Conservation (phyloP, 352 stramenopile genomes). For the Aphanomyces invadans region DNA sequence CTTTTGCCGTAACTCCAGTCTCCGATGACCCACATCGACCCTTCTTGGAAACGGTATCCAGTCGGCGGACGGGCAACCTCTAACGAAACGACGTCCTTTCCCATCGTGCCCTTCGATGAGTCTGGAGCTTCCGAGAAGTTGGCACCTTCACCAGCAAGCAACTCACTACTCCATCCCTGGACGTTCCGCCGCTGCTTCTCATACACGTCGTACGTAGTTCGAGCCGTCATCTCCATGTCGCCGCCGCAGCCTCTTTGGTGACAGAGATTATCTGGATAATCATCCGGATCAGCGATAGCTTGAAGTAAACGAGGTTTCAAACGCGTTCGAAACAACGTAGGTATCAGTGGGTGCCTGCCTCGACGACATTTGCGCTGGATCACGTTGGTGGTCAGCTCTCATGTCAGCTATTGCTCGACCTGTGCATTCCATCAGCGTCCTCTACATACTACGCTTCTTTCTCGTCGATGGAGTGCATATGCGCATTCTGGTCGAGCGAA, state of each 20-base stretch:
- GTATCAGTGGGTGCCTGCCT: too few species aligned
- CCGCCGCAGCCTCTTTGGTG: background rate
- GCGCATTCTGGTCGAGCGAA: too few species aligned
- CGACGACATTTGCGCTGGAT: too few species aligned
- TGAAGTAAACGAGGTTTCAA: background rate
- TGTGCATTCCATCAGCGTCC: too few species aligned
- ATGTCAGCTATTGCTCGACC: too few species aligned
- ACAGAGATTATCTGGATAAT: background rate
- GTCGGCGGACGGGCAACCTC: slow-evolving; percentile 1
- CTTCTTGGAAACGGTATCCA: slow-evolving; percentile 8
- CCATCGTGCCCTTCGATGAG: slow-evolving; percentile 8
- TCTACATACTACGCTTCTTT: too few species aligned
- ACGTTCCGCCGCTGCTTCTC: slow-evolving; percentile 21
- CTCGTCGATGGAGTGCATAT: too few species aligned
- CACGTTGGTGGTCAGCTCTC: too few species aligned
- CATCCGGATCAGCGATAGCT: background rate
- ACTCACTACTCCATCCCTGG: slow-evolving; percentile 20
- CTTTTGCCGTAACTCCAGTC: slow-evolving; percentile 22
- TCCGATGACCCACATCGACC: slow-evolving; percentile 8
- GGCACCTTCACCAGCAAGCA: slow-evolving; percentile 11
- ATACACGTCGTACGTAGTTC: slow-evolving; percentile 10
- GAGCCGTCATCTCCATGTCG: background rate
- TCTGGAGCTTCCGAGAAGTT: slow-evolving; percentile 18
- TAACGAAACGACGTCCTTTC: slow-evolving; percentile 11
- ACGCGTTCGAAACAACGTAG: background rate